Percentiles rank a stretch among this genome's conserved stretches.
Conservation (phyloP, 441 rosid species). For the Manihot esculenta region DNA sequence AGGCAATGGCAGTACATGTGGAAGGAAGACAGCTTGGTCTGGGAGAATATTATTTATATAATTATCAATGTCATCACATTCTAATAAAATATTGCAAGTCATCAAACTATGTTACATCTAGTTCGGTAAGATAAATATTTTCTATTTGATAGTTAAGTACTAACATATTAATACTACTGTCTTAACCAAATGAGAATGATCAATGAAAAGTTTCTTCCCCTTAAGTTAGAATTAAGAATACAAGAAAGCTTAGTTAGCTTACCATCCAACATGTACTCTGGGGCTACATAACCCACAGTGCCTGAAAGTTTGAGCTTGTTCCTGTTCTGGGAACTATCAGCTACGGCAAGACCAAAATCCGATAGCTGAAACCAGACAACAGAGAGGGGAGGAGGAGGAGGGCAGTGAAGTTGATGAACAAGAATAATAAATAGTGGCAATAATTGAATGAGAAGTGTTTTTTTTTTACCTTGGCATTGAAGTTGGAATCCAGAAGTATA, state of each 20-base stretch:
- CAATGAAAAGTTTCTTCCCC: neutral
- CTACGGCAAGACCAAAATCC: conserved; percentile 93
- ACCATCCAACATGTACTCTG: conserved; percentile 91
- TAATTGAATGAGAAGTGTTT: conserved; percentile 11
- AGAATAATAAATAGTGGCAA: conserved; percentile 10
- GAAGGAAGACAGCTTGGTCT: neutral
- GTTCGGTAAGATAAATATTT: neutral
- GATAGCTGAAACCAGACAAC: conserved; percentile 60
- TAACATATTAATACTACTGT: too few relatives aligned
- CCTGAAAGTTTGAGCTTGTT: conserved; percentile 84
- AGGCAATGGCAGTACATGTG: conserved; percentile 15
- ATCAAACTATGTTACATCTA: neutral
- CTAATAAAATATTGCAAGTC: neutral
- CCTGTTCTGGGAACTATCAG: conserved; percentile 60
- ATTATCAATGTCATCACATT: neutral
- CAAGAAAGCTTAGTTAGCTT: conserved; percentile 21
- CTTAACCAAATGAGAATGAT: neutral
- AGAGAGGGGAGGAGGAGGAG: neutral
- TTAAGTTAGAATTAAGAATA: conserved; percentile 1
- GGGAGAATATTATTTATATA: neutral
- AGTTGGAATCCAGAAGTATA: conserved; percentile 75
- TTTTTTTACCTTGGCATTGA: conserved; percentile 77
- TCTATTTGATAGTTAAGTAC: neutral
- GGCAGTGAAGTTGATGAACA: neutral
- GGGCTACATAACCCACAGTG: conserved; percentile 91